These are phyloP conservation scores for Ballota nigra DNA, from an alignment of 257 asterid species.

Conservation along the genomic window DNA sequence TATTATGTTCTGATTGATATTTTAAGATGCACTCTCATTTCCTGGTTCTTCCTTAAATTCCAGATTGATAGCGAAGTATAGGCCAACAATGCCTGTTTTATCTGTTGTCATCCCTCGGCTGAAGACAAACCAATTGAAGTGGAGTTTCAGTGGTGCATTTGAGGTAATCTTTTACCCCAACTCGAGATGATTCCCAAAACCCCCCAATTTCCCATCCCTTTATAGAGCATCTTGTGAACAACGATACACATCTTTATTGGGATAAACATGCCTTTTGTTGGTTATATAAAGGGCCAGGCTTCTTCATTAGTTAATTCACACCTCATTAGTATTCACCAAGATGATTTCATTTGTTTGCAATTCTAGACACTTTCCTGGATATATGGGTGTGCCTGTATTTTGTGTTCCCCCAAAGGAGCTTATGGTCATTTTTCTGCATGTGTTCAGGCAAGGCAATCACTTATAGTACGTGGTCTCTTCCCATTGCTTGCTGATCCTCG, in stretches of 20 bases:
- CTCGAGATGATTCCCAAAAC: background rate
- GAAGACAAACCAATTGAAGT: slow-evolving; percentile 83
- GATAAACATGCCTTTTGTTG: background rate
- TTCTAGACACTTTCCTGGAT: background rate
- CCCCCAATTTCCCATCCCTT: background rate
- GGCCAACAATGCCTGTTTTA: slow-evolving; percentile 94
- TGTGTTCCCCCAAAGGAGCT: slow-evolving; percentile 14
- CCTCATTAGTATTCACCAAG: background rate
- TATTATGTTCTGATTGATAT: background rate
- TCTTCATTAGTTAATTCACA: too few relatives aligned
- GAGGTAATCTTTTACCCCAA: slow-evolving; percentile 49
- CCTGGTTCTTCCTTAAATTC: slow-evolving; percentile 20
- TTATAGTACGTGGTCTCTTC: slow-evolving; percentile 80
- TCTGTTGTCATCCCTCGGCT: slow-evolving; percentile 93
- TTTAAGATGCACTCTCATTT: background rate
- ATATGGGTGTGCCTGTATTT: background rate
- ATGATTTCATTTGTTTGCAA: background rate
- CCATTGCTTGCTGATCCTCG: slow-evolving; percentile 96
- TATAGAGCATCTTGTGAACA: background rate
- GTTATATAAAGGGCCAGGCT: too few relatives aligned
- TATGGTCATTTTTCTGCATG: slow-evolving; percentile 3
- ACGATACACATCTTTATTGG: background rate
- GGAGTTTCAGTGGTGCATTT: slow-evolving; percentile 91
- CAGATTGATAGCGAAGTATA: slow-evolving; percentile 84
- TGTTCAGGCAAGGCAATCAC: slow-evolving; percentile 89